phyloP scores from a whole-genome alignment of 140 eudicot species.

The Cichorium intybus region DNA sequence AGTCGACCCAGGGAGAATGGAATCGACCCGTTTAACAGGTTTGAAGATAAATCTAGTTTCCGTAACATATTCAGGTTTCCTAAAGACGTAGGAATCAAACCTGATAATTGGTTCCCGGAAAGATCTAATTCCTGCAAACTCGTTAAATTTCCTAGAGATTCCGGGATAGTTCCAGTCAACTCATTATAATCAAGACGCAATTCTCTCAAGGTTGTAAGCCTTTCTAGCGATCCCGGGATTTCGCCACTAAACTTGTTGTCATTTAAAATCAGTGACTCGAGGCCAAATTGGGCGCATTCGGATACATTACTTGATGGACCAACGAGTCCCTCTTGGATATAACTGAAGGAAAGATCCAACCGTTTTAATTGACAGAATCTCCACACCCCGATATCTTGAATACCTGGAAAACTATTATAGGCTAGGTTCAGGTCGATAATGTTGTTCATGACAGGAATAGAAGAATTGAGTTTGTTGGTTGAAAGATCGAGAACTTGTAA shows the following conservation, averaged over 20 bases:
- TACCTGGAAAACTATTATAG: conserved; percentile 2
- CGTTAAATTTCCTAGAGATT: conserved; percentile 30
- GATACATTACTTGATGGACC: conserved; percentile 13
- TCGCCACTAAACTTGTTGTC: conserved; percentile 29
- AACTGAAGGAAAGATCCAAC: conserved; percentile 26
- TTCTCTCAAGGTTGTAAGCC: conserved; percentile 18
- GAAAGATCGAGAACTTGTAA: conserved; percentile 40
- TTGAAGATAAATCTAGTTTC: conserved; percentile 30
- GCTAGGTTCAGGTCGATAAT: conserved; percentile 28
- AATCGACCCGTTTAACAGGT: conserved; percentile 33
- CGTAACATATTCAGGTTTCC: conserved; percentile 28
- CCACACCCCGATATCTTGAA: conserved; percentile 28
- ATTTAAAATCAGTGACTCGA: conserved; percentile 22
- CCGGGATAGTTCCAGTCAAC: conserved; percentile 32
- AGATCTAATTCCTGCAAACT: conserved; percentile 23
- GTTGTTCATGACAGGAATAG: conserved; percentile 26
- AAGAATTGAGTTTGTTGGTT: conserved; percentile 21
- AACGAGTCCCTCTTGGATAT: conserved; percentile 23
- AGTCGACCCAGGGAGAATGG: conserved; percentile 28
- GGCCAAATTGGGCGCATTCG: conserved; percentile 16
- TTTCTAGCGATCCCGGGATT: conserved; percentile 25
- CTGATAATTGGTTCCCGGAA: conserved; percentile 27
- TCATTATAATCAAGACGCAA: conserved; percentile 23
- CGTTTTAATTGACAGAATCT: conserved; percentile 18
- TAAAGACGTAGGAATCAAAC: conserved; percentile 26